phyloP scores from a whole-genome alignment of 345 rosid genomes.

The Xanthoceras sorbifolium region DNA sequence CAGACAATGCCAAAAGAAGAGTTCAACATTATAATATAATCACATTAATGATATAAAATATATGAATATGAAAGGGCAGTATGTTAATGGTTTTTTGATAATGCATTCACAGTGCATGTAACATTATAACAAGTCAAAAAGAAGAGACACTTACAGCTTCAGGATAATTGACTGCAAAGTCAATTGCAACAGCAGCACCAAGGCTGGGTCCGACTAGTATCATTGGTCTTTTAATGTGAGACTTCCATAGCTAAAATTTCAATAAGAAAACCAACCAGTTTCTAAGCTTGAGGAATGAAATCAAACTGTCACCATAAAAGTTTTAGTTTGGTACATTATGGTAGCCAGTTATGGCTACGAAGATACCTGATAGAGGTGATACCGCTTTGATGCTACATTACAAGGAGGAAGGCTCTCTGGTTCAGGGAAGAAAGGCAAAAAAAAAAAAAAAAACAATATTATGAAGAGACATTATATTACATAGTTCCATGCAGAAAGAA shows the following conservation, averaged over 20 bases:
- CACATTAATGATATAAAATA: background rate
- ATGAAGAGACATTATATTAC: conserved; percentile 4
- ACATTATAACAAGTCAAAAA: background rate
- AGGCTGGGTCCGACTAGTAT: conserved; percentile 94
- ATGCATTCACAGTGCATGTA: background rate
- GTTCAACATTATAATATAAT: background rate
- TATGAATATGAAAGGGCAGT: background rate
- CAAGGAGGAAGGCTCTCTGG: conserved; percentile 69
- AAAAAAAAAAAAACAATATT: background rate
- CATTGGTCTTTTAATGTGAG: conserved; percentile 76
- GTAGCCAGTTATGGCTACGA: background rate
- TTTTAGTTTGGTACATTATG: background rate
- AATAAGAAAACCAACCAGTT: background rate
- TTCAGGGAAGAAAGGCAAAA: background rate
- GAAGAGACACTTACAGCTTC: conserved; percentile 61
- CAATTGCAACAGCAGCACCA: conserved; percentile 81
- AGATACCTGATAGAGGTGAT: conserved; percentile 68
- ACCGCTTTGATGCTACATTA: conserved; percentile 67
- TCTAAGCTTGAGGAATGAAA: background rate
- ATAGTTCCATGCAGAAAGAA: background rate
- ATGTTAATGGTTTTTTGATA: background rate
- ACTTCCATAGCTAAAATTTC: conserved; percentile 69
- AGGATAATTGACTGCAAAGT: conserved; percentile 70
- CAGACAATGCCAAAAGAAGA: background rate
- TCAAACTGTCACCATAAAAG: background rate